A percentile compares a stretch with the other conserved stretches of the same genome.
These are phyloP conservation scores for Scutellaria baicalensis DNA, from an alignment of 257 asterid species.

Conservation along the genomic window DNA sequence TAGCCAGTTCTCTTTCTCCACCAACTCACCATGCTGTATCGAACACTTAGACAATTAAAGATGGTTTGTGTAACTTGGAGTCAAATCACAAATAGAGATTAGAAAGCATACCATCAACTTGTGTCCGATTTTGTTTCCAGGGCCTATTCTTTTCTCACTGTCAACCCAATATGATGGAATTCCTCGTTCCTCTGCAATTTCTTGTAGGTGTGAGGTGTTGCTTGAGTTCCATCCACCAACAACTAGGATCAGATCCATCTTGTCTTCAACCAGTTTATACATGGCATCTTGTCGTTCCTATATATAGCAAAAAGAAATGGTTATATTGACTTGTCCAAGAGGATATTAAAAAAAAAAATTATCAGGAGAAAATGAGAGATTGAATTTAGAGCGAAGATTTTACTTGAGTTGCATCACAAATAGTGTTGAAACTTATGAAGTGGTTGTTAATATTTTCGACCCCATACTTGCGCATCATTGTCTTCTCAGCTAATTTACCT, in stretches of 20 bases:
- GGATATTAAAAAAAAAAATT: background rate
- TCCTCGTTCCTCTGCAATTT: conserved; percentile 84
- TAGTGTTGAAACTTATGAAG: conserved; percentile 96
- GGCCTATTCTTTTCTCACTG: conserved; percentile 80
- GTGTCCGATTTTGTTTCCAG: conserved; percentile 79
- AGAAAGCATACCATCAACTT: conserved; percentile 57
- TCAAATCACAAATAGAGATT: background rate
- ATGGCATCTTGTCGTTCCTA: conserved; percentile 99
- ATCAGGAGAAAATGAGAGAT: conserved; percentile 2
- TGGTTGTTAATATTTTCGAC: conserved; percentile 75
- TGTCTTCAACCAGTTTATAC: conserved; percentile 82
- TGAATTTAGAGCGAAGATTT: conserved; percentile 7
- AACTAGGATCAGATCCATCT: conserved; percentile 82
- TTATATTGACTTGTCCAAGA: conserved; percentile 1
- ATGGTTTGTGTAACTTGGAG: background rate
- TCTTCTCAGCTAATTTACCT: conserved; percentile 65
- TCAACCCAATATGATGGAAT: conserved; percentile 98
- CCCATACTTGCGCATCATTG: conserved; percentile 85
- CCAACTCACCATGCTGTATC: conserved; percentile 93
- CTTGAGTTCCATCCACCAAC: conserved; percentile 99
- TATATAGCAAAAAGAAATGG: conserved; percentile 6
- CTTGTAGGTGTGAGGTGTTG: conserved; percentile 97
- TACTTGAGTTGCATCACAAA: conserved; percentile 99
- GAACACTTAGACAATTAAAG: background rate
- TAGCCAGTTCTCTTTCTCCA: conserved; percentile 80